phyloP scores from a whole-genome alignment of 2,329 filamentous ascomycete species.

The Corynespora cassiicola region DNA sequence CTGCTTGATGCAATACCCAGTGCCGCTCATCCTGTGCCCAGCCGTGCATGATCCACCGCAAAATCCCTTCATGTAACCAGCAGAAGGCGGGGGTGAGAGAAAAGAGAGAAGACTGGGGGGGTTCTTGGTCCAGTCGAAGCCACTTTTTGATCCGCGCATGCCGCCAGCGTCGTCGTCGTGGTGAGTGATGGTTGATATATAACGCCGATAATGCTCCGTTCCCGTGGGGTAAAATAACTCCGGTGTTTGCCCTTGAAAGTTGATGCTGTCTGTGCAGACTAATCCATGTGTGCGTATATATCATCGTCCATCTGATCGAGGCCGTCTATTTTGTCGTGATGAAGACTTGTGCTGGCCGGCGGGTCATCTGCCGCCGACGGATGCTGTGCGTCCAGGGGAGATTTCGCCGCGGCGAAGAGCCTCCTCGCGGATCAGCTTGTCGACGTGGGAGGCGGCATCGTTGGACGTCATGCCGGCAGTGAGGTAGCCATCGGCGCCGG shows the following conservation, averaged over 20 bases:
- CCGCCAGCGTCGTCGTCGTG: constrained; percentile 6
- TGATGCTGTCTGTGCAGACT: too few species aligned
- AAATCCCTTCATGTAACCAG: too few species aligned
- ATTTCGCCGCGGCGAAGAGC: constrained; percentile 44
- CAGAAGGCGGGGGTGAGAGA: too few species aligned
- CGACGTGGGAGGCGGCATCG: constrained; percentile 50
- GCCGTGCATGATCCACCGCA: too few species aligned
- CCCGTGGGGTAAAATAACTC: constrained; percentile 17
- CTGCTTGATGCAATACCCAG: too few species aligned
- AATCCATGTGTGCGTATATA: too few species aligned
- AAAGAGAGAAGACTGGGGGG: too few species aligned
- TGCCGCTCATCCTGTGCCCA: too few species aligned
- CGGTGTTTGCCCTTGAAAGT: constrained; percentile 7
- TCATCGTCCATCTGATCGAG: constrained; percentile 4
- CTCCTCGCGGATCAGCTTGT: constrained; percentile 56
- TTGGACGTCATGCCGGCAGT: constrained; percentile 49
- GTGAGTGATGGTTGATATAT: constrained; percentile 26
- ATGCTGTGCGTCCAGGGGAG: constrained; percentile 34
- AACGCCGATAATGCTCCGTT: constrained; percentile 42
- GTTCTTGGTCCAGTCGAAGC: too few species aligned
- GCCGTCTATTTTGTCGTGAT: constrained; percentile 8
- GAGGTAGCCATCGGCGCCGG: constrained; percentile 53
- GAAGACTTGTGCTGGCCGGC: constrained; percentile 12
- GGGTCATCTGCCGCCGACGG: constrained; percentile 42
- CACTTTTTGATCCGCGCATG: constrained; percentile 11